Conservation (phyloP, 1,139 yeast species). For the Scheffersomyces stambukii region DNA sequence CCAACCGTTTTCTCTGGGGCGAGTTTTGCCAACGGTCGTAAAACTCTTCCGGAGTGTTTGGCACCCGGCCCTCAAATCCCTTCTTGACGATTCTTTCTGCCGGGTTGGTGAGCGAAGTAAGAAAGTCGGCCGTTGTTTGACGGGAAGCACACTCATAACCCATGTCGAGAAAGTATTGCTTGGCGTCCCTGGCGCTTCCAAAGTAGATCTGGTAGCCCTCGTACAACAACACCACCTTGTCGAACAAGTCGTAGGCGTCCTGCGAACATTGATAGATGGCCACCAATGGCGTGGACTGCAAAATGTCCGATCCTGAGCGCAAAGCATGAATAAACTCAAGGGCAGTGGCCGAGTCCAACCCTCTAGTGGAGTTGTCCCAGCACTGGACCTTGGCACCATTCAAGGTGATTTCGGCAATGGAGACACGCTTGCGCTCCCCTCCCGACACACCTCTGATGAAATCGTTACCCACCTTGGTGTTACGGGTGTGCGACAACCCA, state of each 20-base stretch:
- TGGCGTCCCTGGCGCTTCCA: slow-evolving; percentile 61
- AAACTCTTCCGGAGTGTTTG: slow-evolving; percentile 23
- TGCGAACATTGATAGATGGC: slow-evolving; percentile 64
- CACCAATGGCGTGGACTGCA: slow-evolving; percentile 59
- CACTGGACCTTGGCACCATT: slow-evolving; percentile 41
- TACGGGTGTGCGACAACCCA: slow-evolving; percentile 31
- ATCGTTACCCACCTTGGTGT: slow-evolving; percentile 35
- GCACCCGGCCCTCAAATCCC: slow-evolving; percentile 42
- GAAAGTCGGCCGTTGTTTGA: slow-evolving; percentile 75
- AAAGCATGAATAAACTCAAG: slow-evolving; percentile 69
- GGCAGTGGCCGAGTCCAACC: slow-evolving; percentile 59
- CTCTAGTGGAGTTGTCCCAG: slow-evolving; percentile 64
- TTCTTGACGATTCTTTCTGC: slow-evolving; percentile 52
- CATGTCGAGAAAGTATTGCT: slow-evolving; percentile 43
- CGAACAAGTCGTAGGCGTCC: slow-evolving; percentile 48
- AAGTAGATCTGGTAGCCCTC: slow-evolving; percentile 75
- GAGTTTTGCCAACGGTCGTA: slow-evolving; percentile 22
- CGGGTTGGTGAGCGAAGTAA: slow-evolving; percentile 77
- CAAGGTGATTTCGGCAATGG: slow-evolving; percentile 40
- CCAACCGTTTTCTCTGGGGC: slow-evolving; percentile 14
- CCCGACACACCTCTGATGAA: slow-evolving; percentile 38
- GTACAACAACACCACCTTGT: slow-evolving; percentile 68
- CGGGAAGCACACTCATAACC: slow-evolving; percentile 63
- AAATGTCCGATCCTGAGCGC: slow-evolving; percentile 56
- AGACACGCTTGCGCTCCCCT: slow-evolving; percentile 43